phyloP scores from a whole-genome alignment of 2,329 filamentous ascomycete genomes.

The Cladosporium phlei region DNA sequence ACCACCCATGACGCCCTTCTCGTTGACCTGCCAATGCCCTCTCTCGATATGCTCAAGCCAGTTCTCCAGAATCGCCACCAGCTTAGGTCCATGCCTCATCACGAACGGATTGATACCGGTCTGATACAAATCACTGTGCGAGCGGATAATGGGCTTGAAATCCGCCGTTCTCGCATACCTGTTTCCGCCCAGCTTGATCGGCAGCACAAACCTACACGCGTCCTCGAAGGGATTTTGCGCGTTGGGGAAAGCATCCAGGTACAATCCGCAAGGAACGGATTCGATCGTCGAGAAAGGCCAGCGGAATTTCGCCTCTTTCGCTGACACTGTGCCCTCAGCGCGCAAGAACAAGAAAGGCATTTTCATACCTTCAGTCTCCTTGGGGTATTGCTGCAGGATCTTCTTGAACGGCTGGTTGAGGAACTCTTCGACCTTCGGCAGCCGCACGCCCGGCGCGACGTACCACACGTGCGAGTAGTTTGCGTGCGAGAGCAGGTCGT shows the following conservation, averaged over 20 bases:
- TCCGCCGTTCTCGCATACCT: slow-evolving; percentile 30
- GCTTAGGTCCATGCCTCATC: slow-evolving; percentile 30
- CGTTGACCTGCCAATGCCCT: slow-evolving; percentile 31
- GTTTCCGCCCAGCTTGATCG: slow-evolving; percentile 28
- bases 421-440: slow-evolving; percentile 32
- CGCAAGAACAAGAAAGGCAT: slow-evolving; percentile 32
- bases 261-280: slow-evolving; percentile 31
- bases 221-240: slow-evolving; percentile 33
- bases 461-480: slow-evolving; percentile 29
- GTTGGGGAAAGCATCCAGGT: slow-evolving; percentile 31
- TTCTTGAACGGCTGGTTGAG: slow-evolving; percentile 31
- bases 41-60: slow-evolving; percentile 30
- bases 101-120: slow-evolving; percentile 32
- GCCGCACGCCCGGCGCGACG: slow-evolving; percentile 29
- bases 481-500: slow-evolving; percentile 29
- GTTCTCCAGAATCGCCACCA: slow-evolving; percentile 30
- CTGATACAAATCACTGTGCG: slow-evolving; percentile 31
- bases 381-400: slow-evolving; percentile 25
- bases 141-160: slow-evolving; percentile 26
- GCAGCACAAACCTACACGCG: slow-evolving; percentile 30
- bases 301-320: slow-evolving; percentile 32
- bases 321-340: slow-evolving; percentile 27
- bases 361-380: slow-evolving; percentile 31
- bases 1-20: slow-evolving; percentile 28
- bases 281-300: slow-evolving; percentile 31